Percentiles rank a stretch among this genome's conserved stretches.
Evolutionary conservation across 2,329 filamentous ascomycete species (phyloP).

Genomic region (Colletotrichum abscissum): DNA sequence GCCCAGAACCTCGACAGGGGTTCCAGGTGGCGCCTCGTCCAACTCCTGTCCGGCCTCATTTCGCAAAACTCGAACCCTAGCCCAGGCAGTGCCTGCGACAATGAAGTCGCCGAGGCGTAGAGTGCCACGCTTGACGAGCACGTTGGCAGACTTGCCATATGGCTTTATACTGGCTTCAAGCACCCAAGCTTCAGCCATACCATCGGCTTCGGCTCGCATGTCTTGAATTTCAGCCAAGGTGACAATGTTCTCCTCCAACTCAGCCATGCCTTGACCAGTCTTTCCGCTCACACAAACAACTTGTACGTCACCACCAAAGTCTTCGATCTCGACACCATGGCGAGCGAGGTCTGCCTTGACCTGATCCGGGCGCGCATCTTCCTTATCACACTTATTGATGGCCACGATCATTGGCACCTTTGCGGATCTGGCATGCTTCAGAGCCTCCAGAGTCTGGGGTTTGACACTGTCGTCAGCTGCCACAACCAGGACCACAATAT

Average conservation of each 20-base stretch:
- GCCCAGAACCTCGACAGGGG: slow-evolving; percentile 92
- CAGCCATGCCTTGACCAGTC: slow-evolving; percentile 90
- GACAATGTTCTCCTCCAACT: slow-evolving; percentile 90
- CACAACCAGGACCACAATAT: slow-evolving; percentile 95
- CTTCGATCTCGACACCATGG: slow-evolving; percentile 91
- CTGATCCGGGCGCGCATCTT: slow-evolving; percentile 80
- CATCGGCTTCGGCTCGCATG: slow-evolving; percentile 81
- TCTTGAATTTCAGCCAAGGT: slow-evolving; percentile 91
- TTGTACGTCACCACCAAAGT: slow-evolving; percentile 94
- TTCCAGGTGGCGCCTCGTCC: slow-evolving; percentile 82
- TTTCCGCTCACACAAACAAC: slow-evolving; percentile 92
- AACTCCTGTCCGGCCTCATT: slow-evolving; percentile 86
- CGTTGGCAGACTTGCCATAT: slow-evolving; percentile 85
- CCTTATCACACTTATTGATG: slow-evolving; percentile 96
- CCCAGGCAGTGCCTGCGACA: slow-evolving; percentile 89
- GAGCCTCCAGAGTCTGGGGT: slow-evolving; percentile 94
- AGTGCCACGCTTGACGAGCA: slow-evolving; percentile 89
- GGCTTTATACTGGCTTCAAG: slow-evolving; percentile 91
- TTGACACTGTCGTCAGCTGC: slow-evolving; percentile 98
- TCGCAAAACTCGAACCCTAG: slow-evolving; percentile 82
- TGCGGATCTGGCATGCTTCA: slow-evolving; percentile 90
- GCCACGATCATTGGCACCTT: slow-evolving; percentile 97
- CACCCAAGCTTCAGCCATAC: slow-evolving; percentile 90
- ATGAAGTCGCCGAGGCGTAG: slow-evolving; percentile 83
- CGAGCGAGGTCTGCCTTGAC: slow-evolving; percentile 90